Evolutionary conservation across 169 alveolate species (phyloP), one percentile per base, ranked within the genome.

Genomic region (Plasmodium gaboni): DNA sequence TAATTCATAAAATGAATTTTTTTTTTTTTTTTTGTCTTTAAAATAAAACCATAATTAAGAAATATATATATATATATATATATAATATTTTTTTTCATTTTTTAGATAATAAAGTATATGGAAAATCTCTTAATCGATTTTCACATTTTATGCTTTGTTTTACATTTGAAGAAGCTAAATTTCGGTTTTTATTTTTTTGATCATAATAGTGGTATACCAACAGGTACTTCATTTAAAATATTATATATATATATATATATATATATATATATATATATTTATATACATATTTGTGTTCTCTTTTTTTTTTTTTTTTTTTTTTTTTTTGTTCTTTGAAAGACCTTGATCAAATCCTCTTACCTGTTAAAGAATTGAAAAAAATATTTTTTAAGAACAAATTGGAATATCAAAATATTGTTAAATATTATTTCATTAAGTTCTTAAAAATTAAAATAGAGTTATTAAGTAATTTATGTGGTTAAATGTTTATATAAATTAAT

Each of bases 51-150:
- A 3, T 15, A 51, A 38, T 5, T 53, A n/a, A 53, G 0, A 53
- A 7, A 53, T 48, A 48, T 48, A 48, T 59, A 59, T 19, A 15
- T 19, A 13, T n/a, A 13, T 57, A 57, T 57, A 13, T 57, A 15
- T 59, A 17, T 13, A 15, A 59, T 60, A 10, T 78, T 48, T 22
- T 46, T 15, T 42, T 48, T 28, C 15, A 19, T 32, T 15, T 70
- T 44, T 19, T 64, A 83, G 91, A 10, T 83, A 10, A 69, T 69
- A 26, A 83, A 57, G 7, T 83, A 68, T 44, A 12, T 83, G 65
- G 70, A 83, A 19, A 57, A 68, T 17, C 73, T 83, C 32, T 55
- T 74, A 59, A 61, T 57, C 15, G 91, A 83, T 50, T 83, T 83
- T 61, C 85, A 83, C 26, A 67, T 83, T 17, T 68, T 83, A 26